Evolutionary conservation across 2,329 filamentous ascomycete species (phyloP), one percentile per base, ranked within the genome.

Genomic region (Fusarium chlamydosporum): DNA sequence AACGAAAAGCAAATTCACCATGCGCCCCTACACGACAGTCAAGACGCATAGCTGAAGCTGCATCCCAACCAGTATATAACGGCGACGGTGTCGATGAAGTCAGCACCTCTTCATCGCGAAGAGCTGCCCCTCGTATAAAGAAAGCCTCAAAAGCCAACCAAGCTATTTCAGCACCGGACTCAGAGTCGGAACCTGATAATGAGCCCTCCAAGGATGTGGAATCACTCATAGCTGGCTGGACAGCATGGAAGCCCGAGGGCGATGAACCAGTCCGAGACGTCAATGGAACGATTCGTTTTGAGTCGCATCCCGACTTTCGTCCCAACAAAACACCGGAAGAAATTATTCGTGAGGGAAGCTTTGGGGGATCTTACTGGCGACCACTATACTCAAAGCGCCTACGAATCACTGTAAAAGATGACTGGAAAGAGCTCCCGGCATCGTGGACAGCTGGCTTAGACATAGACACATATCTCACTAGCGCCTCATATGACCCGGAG

Each of bases 271-370:
- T 33, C 1, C 61, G 46, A 0, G 35, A 65, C 15, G n/a, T 9
- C 0, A 23, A 42, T 4, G 60, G 61, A 12, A 27, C 10, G 2
- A 47, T 65, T 4, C 20, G 40, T 10, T 65, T 65, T 6, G 40
- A 34, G 3, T 53, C 61, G 1, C 35, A 65, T 31, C 46, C 45
- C 3, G 60, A 65, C 3, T 65, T 65, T 10, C 41, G 40, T 4
- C 61, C 61, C 1, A 65, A 65, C 6, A 65, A 65, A 38, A 65
- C 61, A 3, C 61, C 61, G 2, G 40, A 65, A 2, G 60, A 65
- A 4, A 65, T 65, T 8, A 65, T 65, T 0, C 61, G 61, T 0
- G 61, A 65, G 9, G 61, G 61, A 34, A 65, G 60, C n/a, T 65
- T 65, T 23, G 61, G 61, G 0, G 61, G 60, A 12, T 65, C 61